Evolutionary conservation across 805 yeast species (phyloP), one percentile per base, ranked within the genome.

Genomic region (Cyberlindnera xishuangbannaensis): DNA sequence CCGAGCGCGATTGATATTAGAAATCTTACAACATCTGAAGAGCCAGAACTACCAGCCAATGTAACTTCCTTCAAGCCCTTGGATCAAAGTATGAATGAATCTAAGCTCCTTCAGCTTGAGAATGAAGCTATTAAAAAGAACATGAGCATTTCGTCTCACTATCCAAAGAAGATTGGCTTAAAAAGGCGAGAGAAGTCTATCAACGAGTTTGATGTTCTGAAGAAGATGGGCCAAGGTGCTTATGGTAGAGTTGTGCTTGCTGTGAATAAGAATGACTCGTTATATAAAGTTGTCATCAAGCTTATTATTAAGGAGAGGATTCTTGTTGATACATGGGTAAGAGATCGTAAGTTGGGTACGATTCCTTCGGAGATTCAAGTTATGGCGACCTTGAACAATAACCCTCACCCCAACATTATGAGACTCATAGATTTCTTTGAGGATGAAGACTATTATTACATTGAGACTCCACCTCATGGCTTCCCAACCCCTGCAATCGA

Each of bases 341-440:
- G 97, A 35, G 97, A 92, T 57, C 73, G 95, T 17, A 73, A 72
- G 40, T 62, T 92, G 26, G 98, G 98, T 6, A 88, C 96, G 0
- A 82, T 92, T 23, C 97, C 97, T 3, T 78, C 90, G n/a, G 98
- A 92, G 57, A 92, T 92, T 44, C 95, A 87, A 55, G 78, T 92
- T 28, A 79, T 92, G 85, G 79, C 90, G 19, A 77, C 78, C n/a
- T 61, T 90, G 39, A 80, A 78, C 49, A 61, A 65, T 28, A 72
- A 73, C 37, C 94, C 92, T 1, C 97, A 90, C 56, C 92, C 90
- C 5, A 87, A 86, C 56, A 83, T 88, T 28, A 76, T 87, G 71
- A 67, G 82, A 42, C 70, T 92, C 36, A 66, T 88, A 31, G 97
- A 92, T 58, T 92, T 83, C 51, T 92, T 90, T 50, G 98, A 92